Percentiles rank a stretch among this genome's conserved stretches.
phyloP scores from a whole-genome alignment of 306 rosid species.

The Cotoneaster glaucophyllus region DNA sequence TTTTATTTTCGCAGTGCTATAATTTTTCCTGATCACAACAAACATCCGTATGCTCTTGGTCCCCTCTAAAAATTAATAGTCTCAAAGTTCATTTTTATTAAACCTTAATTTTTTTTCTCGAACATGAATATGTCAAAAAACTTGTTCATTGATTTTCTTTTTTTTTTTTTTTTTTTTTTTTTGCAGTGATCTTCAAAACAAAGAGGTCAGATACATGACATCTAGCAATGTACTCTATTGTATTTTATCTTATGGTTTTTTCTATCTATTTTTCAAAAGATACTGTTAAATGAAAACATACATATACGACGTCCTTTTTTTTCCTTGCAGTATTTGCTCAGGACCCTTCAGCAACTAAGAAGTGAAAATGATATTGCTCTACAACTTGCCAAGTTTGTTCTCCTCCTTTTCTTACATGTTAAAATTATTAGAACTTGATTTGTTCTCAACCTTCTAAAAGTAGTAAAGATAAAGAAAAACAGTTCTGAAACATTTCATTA shows the following conservation, averaged over 20 bases:
- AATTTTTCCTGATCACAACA: constrained; percentile 36
- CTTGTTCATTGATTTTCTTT: not conserved
- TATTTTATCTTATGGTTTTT: not conserved
- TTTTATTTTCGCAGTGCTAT: constrained; percentile 42
- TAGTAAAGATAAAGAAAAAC: not conserved
- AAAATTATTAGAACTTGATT: not conserved
- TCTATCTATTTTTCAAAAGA: not conserved
- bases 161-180: not conserved
- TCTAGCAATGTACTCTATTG: constrained; percentile 10
- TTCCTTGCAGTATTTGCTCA: constrained; percentile 35
- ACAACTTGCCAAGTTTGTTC: constrained; percentile 37
- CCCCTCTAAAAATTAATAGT: not conserved
- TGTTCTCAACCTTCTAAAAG: not conserved
- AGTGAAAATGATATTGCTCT: constrained; percentile 43
- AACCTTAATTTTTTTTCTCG: not conserved
- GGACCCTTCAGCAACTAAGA: constrained; percentile 37
- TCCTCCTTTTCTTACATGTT: not conserved
- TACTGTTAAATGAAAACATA: not conserved
- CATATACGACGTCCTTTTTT: not conserved
- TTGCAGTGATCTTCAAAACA: constrained; percentile 70
- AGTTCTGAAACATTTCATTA: not conserved
- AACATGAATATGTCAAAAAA: not conserved
- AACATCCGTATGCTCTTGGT: constrained; percentile 31
- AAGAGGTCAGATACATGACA: constrained; percentile 47
- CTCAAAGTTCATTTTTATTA: not conserved